Conservation (phyloP, 148 eudicot genomes). For the Camellia granthamiana region DNA sequence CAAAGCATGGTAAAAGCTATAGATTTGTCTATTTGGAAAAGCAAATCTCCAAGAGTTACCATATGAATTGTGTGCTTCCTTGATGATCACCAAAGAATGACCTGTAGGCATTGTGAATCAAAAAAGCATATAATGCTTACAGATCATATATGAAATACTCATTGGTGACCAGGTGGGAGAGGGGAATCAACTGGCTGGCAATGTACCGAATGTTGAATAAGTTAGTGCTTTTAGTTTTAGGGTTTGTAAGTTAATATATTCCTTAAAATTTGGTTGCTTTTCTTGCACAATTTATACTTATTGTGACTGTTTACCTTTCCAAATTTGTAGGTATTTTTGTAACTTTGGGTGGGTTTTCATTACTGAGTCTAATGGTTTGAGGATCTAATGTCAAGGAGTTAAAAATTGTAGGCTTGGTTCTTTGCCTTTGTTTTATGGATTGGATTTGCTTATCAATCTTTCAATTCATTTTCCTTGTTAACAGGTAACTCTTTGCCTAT, state of each 20-base stretch:
- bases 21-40: background rate
- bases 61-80: background rate
- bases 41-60: background rate
- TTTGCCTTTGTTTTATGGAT: background rate
- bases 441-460: background rate
- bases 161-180: background rate
- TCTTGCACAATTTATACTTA: background rate
- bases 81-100: background rate
- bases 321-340: background rate
- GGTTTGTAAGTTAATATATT: background rate
- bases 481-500: background rate
- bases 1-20: background rate
- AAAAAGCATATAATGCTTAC: background rate
- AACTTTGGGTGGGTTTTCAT: conserved; percentile 3
- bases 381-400: background rate
- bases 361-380: background rate
- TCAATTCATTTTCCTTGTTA: conserved; percentile 4
- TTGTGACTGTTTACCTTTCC: background rate
- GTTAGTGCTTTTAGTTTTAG: conserved; percentile 1
- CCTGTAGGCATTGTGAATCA: background rate
- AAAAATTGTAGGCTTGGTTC: background rate
- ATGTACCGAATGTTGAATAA: background rate
- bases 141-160: background rate
- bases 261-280: background rate
- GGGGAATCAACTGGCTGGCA: background rate